Evolutionary conservation across 2,329 filamentous ascomycete species (phyloP).

Genomic region (Fusarium hostae): DNA sequence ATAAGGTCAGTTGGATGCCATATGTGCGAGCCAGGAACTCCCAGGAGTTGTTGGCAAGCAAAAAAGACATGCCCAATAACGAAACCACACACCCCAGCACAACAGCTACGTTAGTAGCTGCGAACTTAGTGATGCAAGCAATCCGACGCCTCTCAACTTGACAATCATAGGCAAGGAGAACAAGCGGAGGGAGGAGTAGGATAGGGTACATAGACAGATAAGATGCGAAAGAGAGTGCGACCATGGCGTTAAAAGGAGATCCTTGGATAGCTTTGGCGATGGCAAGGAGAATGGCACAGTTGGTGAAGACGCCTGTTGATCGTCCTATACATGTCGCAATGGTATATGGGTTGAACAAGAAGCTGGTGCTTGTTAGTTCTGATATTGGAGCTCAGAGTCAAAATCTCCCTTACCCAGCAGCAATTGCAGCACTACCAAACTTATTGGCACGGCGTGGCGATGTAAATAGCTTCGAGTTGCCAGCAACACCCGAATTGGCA

Average conservation of each 20-base stretch:
- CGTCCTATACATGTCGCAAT: conserved; percentile 90
- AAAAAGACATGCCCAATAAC: conserved; percentile 77
- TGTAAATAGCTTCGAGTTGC: conserved; percentile 78
- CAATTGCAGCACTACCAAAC: conserved; percentile 80
- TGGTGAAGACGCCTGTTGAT: conserved; percentile 89
- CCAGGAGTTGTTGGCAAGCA: conserved; percentile 82
- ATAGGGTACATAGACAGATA: conserved; percentile 94
- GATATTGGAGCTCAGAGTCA: neutral
- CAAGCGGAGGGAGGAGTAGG: conserved; percentile 83
- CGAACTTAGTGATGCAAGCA: conserved; percentile 61
- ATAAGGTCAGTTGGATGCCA: conserved; percentile 88
- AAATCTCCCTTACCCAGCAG: conserved; percentile 72
- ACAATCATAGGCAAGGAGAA: conserved; percentile 82
- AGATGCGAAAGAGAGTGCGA: conserved; percentile 86
- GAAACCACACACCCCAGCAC: conserved; percentile 66
- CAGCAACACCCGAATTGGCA: conserved; percentile 82
- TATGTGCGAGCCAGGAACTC: conserved; percentile 91
- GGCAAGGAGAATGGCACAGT: conserved; percentile 85
- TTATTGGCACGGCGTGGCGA: conserved; percentile 79
- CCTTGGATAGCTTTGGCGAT: conserved; percentile 83
- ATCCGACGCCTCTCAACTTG: conserved; percentile 52
- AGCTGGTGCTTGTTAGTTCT: conserved; percentile 62
- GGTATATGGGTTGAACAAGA: conserved; percentile 94
- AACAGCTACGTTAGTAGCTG: conserved; percentile 61
- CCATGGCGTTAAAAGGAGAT: conserved; percentile 78